Base-by-base conservation (phyloP, 306 rosid species). In the Casuarina cunninghamiana region DNA sequence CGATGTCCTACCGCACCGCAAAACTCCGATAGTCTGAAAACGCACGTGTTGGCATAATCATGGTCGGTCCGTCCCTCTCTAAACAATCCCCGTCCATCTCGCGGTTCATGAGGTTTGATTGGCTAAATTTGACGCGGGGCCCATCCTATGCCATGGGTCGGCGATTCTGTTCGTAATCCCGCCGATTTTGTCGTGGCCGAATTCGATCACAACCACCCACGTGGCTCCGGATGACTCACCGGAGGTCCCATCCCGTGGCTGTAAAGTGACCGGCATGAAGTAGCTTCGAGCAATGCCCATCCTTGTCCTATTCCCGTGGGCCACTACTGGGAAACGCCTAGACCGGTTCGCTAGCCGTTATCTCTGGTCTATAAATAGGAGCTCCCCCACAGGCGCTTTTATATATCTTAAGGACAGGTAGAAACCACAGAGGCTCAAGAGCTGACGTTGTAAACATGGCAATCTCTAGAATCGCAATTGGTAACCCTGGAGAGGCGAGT, bases 401-500 rank as follows among this genome's bases (percentile, higher is more conserved):
- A 17, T 16, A 53, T 1, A 26, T 26, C 32, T 26, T 26, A 26
- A 26, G 32, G 32, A 26, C 32, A 26, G 32, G 0, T 26, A 26
- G 5, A n/a, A 57, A 80, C 39, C 10, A 44, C 3, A 66, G 39
- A 51, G 35, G 39, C 53, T 50, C 9, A 74, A 44, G 46, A 17
- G 9, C 11, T 7, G 3, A 7, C 41, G 38, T 6, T 53, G 21
- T n/a, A 10, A 82, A 74, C 70, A 87, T 93, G 97, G 79, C 94
- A 42, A 76, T 89, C 54, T 78, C 61, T 73, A 90, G 81, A 80
- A 86, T 93, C 35, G 84, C 93, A 10, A 41, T 93, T 17, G 97
- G 97, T 35, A 67, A 82, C 0, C 93, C 96, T 4, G 83, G 91
- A 69, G 91, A 93, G 89, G 97, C 94, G 2, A 87, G 91, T 80